A percentile compares a stretch with the other conserved stretches of the same genome.
These are phyloP conservation scores for Tarenaya hassleriana DNA, from an alignment of 345 rosid species.

Conservation along the genomic window DNA sequence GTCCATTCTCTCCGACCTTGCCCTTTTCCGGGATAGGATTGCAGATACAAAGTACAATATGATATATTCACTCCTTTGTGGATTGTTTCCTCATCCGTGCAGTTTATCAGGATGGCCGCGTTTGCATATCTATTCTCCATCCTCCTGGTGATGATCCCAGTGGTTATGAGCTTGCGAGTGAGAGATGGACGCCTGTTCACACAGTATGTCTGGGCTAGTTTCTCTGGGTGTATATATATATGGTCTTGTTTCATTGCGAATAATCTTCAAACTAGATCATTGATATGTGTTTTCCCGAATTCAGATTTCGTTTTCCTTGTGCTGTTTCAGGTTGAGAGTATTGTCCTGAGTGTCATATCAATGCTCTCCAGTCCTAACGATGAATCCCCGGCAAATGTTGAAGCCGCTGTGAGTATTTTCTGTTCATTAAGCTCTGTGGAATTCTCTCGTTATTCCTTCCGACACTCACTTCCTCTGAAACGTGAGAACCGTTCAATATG, in stretches of 20 bases:
- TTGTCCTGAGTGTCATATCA: constrained; percentile 84
- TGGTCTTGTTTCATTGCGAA: constrained; percentile 12
- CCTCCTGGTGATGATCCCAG: constrained; percentile 90
- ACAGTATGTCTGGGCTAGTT: constrained; percentile 45
- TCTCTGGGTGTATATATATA: neutral
- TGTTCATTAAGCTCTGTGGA: constrained; percentile 2
- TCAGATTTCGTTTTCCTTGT: too few species aligned
- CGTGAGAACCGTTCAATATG: neutral
- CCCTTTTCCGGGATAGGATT: neutral
- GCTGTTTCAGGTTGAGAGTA: constrained; percentile 75
- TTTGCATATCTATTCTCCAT: constrained; percentile 88
- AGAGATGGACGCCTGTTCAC: constrained; percentile 83
- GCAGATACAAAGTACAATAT: neutral
- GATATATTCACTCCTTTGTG: neutral
- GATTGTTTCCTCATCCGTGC: constrained; percentile 6
- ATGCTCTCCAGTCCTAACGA: constrained; percentile 94
- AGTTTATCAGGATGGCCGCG: constrained; percentile 76
- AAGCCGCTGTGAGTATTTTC: constrained; percentile 67
- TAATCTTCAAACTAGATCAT: too few species aligned
- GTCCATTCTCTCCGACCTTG: constrained; percentile 1
- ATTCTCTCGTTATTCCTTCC: neutral
- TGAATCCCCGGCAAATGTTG: constrained; percentile 90
- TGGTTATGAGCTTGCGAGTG: constrained; percentile 87
- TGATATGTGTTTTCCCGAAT: too few species aligned
- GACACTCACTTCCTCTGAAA: too few species aligned